Evolutionary conservation across 2,329 filamentous ascomycete species (phyloP).

Genomic region (Sporothrix luriei): DNA sequence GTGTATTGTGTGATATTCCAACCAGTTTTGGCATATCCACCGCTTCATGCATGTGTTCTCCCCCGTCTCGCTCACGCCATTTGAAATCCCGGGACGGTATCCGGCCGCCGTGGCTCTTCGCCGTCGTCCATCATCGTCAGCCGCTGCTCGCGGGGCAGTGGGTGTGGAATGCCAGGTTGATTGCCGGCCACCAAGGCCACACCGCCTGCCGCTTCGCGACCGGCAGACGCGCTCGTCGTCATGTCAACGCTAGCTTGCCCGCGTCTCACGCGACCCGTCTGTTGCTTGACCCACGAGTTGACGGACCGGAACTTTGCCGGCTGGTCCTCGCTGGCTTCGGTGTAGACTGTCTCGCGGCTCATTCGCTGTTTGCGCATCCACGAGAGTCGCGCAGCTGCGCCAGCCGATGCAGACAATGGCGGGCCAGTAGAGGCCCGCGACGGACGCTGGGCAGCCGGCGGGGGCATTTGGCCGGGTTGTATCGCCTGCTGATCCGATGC

Average conservation of each 20-base stretch:
- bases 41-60: not conserved
- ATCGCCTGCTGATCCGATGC: conserved; percentile 39
- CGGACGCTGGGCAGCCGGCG: conserved; percentile 27
- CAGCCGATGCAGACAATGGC: conserved; percentile 27
- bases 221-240: conserved; percentile 28
- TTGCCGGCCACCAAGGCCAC: conserved; percentile 36
- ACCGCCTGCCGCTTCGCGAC: not conserved
- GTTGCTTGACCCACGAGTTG: conserved; percentile 67
- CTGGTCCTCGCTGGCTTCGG: conserved; percentile 56
- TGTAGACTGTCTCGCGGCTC: conserved; percentile 55
- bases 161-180: conserved; percentile 41
- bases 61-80: not conserved
- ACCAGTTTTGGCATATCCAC: not conserved
- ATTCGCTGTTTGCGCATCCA: conserved; percentile 32
- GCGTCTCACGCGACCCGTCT: conserved; percentile 57
- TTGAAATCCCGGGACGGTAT: conserved; percentile 37
- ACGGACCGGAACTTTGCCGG: conserved; percentile 61
- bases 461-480: conserved; percentile 16
- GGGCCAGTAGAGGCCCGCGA: not conserved
- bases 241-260: conserved; percentile 46
- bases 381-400: conserved; percentile 33
- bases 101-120: conserved; percentile 51
- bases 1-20: not conserved
- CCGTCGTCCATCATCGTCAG: conserved; percentile 55
- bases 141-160: conserved; percentile 51